phyloP scores from a whole-genome alignment of 1,139 yeast genomes.

The Blastobotrys ciferrii region DNA sequence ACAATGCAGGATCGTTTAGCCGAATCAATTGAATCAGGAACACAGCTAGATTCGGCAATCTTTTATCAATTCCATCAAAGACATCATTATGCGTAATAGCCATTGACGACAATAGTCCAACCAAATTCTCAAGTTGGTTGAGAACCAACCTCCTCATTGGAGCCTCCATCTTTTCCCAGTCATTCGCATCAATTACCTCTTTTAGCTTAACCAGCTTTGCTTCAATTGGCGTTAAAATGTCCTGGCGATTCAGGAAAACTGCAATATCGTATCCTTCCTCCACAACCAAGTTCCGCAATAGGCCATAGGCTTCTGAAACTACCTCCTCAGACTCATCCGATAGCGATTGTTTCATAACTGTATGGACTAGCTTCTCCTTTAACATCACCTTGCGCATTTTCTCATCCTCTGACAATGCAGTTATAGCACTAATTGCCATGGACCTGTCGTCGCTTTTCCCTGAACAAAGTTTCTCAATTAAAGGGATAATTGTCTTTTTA shows the following conservation, averaged over 20 bases:
- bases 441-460: conserved; percentile 68
- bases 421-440: conserved; percentile 73
- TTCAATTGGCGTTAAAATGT: conserved; percentile 64
- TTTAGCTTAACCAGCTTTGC: conserved; percentile 39
- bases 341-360: conserved; percentile 61
- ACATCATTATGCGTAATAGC: conserved; percentile 64
- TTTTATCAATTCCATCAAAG: conserved; percentile 49
- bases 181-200: conserved; percentile 26
- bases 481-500: conserved; percentile 60
- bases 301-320: conserved; percentile 75
- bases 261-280: conserved; percentile 91
- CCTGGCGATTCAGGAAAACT: conserved; percentile 70
- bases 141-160: conserved; percentile 47
- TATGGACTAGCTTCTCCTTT: conserved; percentile 66
- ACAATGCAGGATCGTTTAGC: conserved; percentile 5
- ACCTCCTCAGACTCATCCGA: conserved; percentile 71
- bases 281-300: conserved; percentile 71
- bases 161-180: conserved; percentile 35
- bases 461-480: conserved; percentile 63
- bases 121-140: conserved; percentile 70
- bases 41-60: conserved; percentile 32
- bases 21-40: conserved; percentile 19
- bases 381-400: conserved; percentile 60
- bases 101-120: conserved; percentile 66
- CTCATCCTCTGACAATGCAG: conserved; percentile 67